A percentile compares a stretch with the other conserved stretches of the same genome.
phyloP scores from a whole-genome alignment of 306 rosid species.

The Senna tora region DNA sequence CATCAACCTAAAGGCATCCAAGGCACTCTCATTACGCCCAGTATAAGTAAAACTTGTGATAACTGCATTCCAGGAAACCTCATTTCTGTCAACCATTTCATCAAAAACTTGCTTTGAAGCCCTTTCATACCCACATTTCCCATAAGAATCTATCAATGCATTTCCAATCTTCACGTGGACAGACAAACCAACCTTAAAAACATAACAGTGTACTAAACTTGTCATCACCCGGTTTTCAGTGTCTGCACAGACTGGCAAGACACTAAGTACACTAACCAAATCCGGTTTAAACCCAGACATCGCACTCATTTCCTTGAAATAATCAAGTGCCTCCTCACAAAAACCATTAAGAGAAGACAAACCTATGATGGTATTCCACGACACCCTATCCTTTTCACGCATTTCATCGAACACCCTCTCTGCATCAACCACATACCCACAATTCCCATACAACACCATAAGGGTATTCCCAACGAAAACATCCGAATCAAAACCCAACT shows the following conservation, averaged over 20 bases:
- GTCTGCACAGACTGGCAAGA: conserved; percentile 68
- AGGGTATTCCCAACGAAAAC: conserved; percentile 85
- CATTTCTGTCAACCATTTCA: conserved; percentile 69
- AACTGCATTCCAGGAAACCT: conserved; percentile 86
- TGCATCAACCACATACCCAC: conserved; percentile 48
- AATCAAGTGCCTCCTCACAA: conserved; percentile 45
- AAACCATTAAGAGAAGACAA: conserved; percentile 58
- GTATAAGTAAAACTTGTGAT: conserved; percentile 70
- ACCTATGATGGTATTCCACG: conserved; percentile 78
- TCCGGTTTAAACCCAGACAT: conserved; percentile 49
- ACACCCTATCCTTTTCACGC: conserved; percentile 73
- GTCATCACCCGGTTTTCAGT: conserved; percentile 56
- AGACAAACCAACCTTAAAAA: conserved; percentile 72
- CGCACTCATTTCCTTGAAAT: conserved; percentile 54
- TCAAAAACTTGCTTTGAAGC: conserved; percentile 66
- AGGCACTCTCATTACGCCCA: conserved; percentile 52
- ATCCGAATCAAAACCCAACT: conserved; percentile 62
- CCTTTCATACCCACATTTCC: conserved; percentile 71
- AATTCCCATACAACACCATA: conserved; percentile 61
- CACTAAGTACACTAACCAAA: conserved; percentile 63
- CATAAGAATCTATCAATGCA: conserved; percentile 77
- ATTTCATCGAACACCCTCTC: conserved; percentile 74
- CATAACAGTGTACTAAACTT: conserved; percentile 65
- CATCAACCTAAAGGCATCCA: conserved; percentile 64
- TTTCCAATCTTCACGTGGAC: conserved; percentile 58